Evolutionary conservation across 257 asterid species (phyloP).

Genomic region (Fraxinus pennsylvanica): DNA sequence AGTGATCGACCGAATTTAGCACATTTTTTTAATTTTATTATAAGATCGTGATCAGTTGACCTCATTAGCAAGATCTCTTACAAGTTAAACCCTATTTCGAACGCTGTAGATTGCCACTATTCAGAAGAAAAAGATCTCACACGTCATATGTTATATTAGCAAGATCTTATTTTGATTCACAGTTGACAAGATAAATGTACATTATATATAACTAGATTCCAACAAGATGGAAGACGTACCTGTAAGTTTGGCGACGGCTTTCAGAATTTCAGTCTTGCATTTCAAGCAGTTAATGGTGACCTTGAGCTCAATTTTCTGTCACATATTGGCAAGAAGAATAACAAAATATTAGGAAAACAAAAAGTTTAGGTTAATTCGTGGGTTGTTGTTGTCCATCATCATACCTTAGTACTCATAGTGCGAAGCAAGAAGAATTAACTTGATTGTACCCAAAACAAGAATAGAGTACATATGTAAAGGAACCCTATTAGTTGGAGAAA

Average conservation of each 20-base stretch:
- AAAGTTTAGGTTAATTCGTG: not conserved
- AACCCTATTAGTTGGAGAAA: not conserved
- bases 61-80: not conserved
- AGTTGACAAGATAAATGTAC: not conserved
- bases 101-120: no score
- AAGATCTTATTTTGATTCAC: not conserved
- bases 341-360: not conserved
- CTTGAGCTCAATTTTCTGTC: slow-evolving; percentile 33
- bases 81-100: no score
- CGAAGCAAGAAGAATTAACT: not conserved
- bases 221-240: slow-evolving; percentile 19
- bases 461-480: not conserved
- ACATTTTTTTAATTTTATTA: no score
- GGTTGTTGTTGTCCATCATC: not conserved
- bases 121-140: no score
- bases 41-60: not conserved
- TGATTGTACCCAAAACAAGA: not conserved
- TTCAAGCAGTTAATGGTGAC: slow-evolving; percentile 33
- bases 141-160: no score
- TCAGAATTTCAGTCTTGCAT: slow-evolving; percentile 30
- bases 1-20: no score
- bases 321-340: not conserved
- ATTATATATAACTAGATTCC: not conserved
- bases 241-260: slow-evolving; percentile 30
- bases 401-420: not conserved